Conservation (phyloP, 805 yeast genomes). For the Candida chilensis region DNA sequence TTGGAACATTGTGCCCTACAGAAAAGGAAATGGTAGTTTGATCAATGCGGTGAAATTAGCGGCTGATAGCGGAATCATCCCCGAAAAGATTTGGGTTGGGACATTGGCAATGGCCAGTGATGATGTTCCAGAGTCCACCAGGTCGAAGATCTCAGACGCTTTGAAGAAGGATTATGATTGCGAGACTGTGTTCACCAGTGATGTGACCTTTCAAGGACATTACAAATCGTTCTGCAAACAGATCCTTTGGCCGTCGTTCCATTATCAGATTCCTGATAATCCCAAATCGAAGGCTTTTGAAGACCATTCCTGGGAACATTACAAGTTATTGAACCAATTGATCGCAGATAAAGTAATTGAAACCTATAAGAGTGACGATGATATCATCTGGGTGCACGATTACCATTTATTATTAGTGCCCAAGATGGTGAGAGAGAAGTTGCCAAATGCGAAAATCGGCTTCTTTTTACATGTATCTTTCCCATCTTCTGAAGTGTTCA, state of each 20-base stretch:
- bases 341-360: constrained; percentile 71
- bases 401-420: constrained; percentile 88
- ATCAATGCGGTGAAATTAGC: constrained; percentile 74
- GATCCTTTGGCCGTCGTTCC: constrained; percentile 91
- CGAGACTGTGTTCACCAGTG: constrained; percentile 65
- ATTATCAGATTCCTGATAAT: constrained; percentile 91
- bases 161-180: constrained; percentile 43
- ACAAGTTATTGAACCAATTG: constrained; percentile 62
- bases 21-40: constrained; percentile 81
- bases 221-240: constrained; percentile 89
- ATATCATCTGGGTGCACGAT: constrained; percentile 88
- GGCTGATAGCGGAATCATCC: constrained; percentile 17
- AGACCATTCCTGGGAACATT: constrained; percentile 89
- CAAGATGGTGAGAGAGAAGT: constrained; percentile 60
- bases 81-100: constrained; percentile 68
- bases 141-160: constrained; percentile 38
- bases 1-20: constrained; percentile 64
- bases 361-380: constrained; percentile 58
- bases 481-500: constrained; percentile 91
- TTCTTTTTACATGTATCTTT: constrained; percentile 90
- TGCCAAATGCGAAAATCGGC: constrained; percentile 84
- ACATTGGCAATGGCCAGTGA: constrained; percentile 89
- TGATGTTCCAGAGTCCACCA: constrained; percentile 51
- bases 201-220: constrained; percentile 80
- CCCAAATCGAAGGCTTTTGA: constrained; percentile 92